Evolutionary conservation across 2,329 filamentous ascomycete species (phyloP).

Genomic region (Ceratocystis albifundus): DNA sequence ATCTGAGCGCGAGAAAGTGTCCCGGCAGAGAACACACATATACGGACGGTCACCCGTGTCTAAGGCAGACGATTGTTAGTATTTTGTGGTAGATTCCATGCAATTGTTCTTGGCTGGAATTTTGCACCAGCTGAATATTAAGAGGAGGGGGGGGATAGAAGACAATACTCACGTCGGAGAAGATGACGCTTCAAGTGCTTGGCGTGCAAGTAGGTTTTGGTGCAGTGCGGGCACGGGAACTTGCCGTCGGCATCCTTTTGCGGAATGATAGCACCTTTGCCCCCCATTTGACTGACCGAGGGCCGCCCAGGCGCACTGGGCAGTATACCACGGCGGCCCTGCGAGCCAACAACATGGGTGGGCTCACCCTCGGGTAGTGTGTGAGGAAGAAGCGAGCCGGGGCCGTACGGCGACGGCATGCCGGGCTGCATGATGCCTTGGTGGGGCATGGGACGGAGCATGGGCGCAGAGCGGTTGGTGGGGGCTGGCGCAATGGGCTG

Average conservation of each 20-base stretch:
- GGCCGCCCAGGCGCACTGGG: constrained; percentile 80
- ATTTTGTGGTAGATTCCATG: no score
- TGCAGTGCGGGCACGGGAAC: constrained; percentile 95
- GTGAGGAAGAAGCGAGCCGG: constrained; percentile 39
- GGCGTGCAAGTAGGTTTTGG: constrained; percentile 92
- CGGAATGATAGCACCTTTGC: constrained; percentile 74
- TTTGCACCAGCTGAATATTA: no score
- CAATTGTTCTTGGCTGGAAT: no score
- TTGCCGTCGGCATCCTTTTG: constrained; percentile 96
- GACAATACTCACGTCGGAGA: constrained; percentile 67
- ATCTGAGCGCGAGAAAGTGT: constrained; percentile 95
- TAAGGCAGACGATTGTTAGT: constrained; percentile 30
- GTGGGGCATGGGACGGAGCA: constrained; percentile 59
- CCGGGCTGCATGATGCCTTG: constrained; percentile 50
- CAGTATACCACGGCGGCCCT: constrained; percentile 81
- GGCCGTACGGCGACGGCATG: constrained; percentile 42
- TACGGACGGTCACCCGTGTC: constrained; percentile 97
- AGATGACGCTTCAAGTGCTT: constrained; percentile 97
- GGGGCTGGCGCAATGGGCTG: constrained; percentile 68
- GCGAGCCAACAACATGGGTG: constrained; percentile 88
- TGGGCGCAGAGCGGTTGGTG: constrained; percentile 43
- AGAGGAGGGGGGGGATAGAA: not conserved
- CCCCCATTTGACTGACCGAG: constrained; percentile 52
- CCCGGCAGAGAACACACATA: constrained; percentile 94
- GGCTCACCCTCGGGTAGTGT: constrained; percentile 51